Evolutionary conservation across 495 filamentous ascomycete species (phyloP), one percentile per base, ranked within the genome.

Genomic region (Aspergillus saccharolyticus): DNA sequence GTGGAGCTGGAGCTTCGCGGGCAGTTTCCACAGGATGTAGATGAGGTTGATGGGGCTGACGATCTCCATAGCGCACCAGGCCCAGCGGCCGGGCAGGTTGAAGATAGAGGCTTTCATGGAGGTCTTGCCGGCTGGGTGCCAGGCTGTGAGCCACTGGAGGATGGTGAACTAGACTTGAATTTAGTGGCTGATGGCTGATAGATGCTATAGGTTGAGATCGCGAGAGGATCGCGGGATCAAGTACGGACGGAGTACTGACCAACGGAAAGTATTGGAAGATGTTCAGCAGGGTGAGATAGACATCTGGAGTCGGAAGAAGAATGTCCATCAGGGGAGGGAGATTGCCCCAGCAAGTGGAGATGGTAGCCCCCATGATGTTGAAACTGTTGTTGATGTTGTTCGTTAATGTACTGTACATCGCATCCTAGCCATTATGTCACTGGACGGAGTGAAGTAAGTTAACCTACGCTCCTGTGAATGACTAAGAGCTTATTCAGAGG

Each of bases 71-170:
- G 81, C 77, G 7, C 84, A 80, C 94, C 94, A 98, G 53, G 81
- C 90, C 25, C 89, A 74, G 59, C 88, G 88, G 59, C 94, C 94
- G n/a, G 91, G 90, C 24, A 97, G 67, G 70, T 98, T 97, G 71
- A 95, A 76, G 16, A 73, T 74, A 43, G 84, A 90, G 4, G 70
- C 58, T 10, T 79, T 73, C 51, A 75, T 64, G 10, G 90, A 96
- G n/a, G 90, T 94, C 72, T 97, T 97, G 61, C 94, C 94, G 33
- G 83, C 81, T 28, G 79, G 80, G 69, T 91, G 87, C 75, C 79
- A 89, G 28, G 81, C 72, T 9, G 74, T 58, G 19, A 83, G 16
- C 85, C 85, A 89, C 83, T 87, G 84, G 39, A 80, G 42, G n/a
- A 79, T 71, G 5, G 78, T 80, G 58, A 79, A 50, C 85, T 89